A percentile compares a stretch with the other conserved stretches of the same genome.
These are phyloP conservation scores for Scheffersomyces lignosus DNA, from an alignment of 805 yeast genomes.

Conservation along the genomic window DNA sequence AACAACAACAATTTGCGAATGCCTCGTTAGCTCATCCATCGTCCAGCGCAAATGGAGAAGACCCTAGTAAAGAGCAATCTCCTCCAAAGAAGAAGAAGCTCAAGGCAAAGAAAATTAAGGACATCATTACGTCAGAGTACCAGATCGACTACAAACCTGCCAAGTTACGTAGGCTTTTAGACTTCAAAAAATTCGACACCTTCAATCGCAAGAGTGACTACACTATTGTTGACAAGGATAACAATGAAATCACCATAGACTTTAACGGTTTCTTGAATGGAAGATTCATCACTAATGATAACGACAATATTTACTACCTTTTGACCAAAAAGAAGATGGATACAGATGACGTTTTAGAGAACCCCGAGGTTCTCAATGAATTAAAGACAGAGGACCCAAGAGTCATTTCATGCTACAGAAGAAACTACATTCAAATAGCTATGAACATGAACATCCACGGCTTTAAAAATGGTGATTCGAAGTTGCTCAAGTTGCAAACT, in stretches of 20 bases:
- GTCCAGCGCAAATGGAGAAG: not conserved
- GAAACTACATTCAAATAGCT: slow-evolving; percentile 41
- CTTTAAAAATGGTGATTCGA: slow-evolving; percentile 20
- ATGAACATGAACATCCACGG: slow-evolving; percentile 30
- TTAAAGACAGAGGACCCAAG: slow-evolving; percentile 23
- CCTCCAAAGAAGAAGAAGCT: slow-evolving; percentile 6
- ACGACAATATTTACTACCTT: slow-evolving; percentile 37
- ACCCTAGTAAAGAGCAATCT: not conserved
- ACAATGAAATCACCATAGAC: slow-evolving; percentile 22
- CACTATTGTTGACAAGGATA: slow-evolving; percentile 29
- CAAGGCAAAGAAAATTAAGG: slow-evolving; percentile 9
- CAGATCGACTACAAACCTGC: slow-evolving; percentile 26
- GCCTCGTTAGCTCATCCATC: not conserved
- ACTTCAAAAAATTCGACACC: slow-evolving; percentile 20
- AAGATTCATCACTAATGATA: slow-evolving; percentile 40
- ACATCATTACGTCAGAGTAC: slow-evolving; percentile 12
- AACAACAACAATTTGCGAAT: too few relatives aligned
- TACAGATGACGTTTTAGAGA: not conserved
- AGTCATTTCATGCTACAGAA: slow-evolving; percentile 46
- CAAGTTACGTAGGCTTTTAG: slow-evolving; percentile 28
- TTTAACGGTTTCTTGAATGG: slow-evolving; percentile 44
- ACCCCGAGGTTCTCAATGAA: not conserved
- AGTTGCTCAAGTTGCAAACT: slow-evolving; percentile 31
- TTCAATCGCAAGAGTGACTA: slow-evolving; percentile 10
- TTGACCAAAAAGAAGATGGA: slow-evolving; percentile 13